Evolutionary conservation across 768 basidiomycete species (phyloP), one percentile per base, ranked within the genome.

Genomic region (Fomitopsis pulvina): DNA sequence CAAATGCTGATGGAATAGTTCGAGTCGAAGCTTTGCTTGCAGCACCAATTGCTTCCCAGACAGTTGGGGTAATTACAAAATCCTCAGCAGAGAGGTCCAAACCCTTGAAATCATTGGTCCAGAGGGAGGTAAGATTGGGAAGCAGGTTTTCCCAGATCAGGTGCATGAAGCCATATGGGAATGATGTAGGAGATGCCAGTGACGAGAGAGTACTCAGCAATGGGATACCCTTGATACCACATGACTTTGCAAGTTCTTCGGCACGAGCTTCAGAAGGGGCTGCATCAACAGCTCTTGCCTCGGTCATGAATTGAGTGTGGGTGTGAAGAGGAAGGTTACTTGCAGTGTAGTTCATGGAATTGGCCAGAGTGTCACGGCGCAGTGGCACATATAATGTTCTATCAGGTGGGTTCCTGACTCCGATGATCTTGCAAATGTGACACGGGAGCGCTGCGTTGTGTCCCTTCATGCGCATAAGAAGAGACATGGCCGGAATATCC

Each of bases 1-100:
- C 68, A 64, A 63, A 77, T 1, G 63, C 62, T 1, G 62, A 63
- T 0, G 75, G 75, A 30, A 75, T 73, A 0, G 66, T 68, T 3
- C 50, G 41, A 0, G 69, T 67, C 9, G 61, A 45, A 10, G 28
- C 56, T 7, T 41, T 49, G 11, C 51, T 50, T 8, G 40, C 47
- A 1, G 20, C 21, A 0, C 60, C 65, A 30, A 67, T 62, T 11
- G 38, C 55, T 11, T 61, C 55, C 66, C 60, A 64, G 0, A 59
- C 57, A 2, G 40, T 41, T 9, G 32, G 9, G 1, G 27, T 21
- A 16, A 66, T 21, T 1, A 38, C 28, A 38, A 52, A 50, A 34
- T 46, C 18, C 20, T 53, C 55, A 10, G 5, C 42, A 0, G 57
- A 55, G 16, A 46, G 28, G 14, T 60, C 56, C 3, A 57, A 44